Conservation (phyloP, 495 filamentous ascomycete genomes). For the Daldinia caldariorum region DNA sequence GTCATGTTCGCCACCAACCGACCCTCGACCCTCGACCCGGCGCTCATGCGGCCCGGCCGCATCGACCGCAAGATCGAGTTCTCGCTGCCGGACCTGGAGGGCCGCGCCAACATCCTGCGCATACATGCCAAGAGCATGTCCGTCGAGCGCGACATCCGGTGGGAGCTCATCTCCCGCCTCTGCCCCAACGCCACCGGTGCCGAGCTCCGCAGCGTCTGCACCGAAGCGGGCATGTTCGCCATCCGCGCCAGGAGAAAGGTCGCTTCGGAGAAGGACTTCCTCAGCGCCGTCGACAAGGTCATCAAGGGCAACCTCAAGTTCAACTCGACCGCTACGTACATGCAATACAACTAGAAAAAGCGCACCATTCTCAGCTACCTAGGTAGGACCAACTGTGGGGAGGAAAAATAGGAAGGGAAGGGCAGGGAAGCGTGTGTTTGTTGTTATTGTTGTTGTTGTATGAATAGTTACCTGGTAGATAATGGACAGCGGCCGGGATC, state of each 20-base stretch:
- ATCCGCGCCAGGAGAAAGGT: constrained; percentile 97
- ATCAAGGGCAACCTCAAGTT: constrained; percentile 99
- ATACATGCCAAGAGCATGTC: constrained; percentile 99
- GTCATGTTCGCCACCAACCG: constrained; percentile 99
- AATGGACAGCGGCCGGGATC: constrained; percentile 28
- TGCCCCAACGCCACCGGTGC: constrained; percentile 98
- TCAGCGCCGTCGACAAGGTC: constrained; percentile 97
- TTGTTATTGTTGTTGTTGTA: constrained; percentile 18
- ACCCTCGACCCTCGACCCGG: constrained; percentile 93
- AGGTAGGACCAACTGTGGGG: no score
- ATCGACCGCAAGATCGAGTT: constrained; percentile 99
- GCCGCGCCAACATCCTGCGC: constrained; percentile 94
- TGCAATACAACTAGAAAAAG: constrained; percentile 89
- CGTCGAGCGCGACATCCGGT: constrained; percentile 97
- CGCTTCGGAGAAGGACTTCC: constrained; percentile 98
- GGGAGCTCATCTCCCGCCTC: constrained; percentile 95
- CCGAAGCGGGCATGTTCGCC: constrained; percentile 99
- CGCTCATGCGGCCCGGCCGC: constrained; percentile 95
- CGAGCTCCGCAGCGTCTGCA: constrained; percentile 93
- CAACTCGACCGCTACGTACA: constrained; percentile 98
- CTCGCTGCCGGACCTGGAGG: constrained; percentile 94
- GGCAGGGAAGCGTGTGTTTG: background rate
- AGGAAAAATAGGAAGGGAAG: background rate
- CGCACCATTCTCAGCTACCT: background rate
- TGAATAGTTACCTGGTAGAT: constrained; percentile 37